Evolutionary conservation across 441 rosid species (phyloP).

Genomic region (Manihot esculenta): DNA sequence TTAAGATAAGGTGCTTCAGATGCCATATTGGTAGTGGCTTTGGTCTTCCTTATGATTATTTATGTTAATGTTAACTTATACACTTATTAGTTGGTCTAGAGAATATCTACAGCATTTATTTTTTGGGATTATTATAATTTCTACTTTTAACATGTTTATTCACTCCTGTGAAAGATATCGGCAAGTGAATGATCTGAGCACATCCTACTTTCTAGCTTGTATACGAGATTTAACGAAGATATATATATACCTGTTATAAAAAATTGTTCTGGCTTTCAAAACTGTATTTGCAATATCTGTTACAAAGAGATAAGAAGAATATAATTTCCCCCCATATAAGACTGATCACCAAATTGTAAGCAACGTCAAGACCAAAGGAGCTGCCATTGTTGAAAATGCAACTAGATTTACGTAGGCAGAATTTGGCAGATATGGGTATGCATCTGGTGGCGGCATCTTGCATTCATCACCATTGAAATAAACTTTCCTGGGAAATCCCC

Average conservation of each 20-base stretch:
- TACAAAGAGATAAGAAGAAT: slow-evolving; percentile 15
- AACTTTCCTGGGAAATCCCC: slow-evolving; percentile 70
- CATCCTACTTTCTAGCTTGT: slow-evolving; percentile 6
- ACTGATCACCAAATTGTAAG: slow-evolving; percentile 26
- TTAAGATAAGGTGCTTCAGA: slow-evolving; percentile 6
- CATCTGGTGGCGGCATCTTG: slow-evolving; percentile 81
- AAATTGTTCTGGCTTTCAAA: slow-evolving; percentile 15
- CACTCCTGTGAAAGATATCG: slow-evolving; percentile 5
- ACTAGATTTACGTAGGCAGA: slow-evolving; percentile 38
- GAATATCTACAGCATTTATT: slow-evolving; percentile 21
- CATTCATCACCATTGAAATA: slow-evolving; percentile 73
- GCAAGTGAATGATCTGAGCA: slow-evolving; percentile 12
- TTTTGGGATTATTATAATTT: neutral
- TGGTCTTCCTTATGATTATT: slow-evolving; percentile 21
- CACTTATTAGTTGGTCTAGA: slow-evolving; percentile 28
- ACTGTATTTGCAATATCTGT: slow-evolving; percentile 21
- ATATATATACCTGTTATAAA: slow-evolving; percentile 18
- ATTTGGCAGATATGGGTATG: slow-evolving; percentile 82
- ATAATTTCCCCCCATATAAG: neutral
- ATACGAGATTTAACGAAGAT: slow-evolving; percentile 15
- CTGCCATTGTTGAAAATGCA: slow-evolving; percentile 31
- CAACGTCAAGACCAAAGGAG: slow-evolving; percentile 36
- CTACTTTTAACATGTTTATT: neutral
- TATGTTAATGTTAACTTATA: too few species aligned
- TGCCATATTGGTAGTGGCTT: too few species aligned